Conservation (phyloP, 805 yeast species). For the Metschnikowia borealis region DNA sequence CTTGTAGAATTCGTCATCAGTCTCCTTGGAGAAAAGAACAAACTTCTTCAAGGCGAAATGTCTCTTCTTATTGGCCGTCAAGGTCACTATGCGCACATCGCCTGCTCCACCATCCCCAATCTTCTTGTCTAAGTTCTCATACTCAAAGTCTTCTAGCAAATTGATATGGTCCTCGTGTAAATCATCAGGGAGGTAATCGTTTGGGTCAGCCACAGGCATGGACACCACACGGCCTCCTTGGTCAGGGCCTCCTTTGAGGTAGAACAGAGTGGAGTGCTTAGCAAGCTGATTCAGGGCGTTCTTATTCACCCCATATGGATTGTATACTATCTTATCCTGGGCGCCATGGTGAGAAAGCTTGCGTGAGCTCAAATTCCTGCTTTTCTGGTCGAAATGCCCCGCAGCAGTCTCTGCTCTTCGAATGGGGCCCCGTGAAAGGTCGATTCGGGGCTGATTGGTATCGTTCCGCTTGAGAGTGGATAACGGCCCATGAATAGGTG, state of each 20-base stretch:
- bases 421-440: constrained; percentile 12
- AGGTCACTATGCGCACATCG: constrained; percentile 47
- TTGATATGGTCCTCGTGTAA: constrained; percentile 46
- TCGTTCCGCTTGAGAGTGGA: constrained; percentile 13
- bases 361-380: background rate
- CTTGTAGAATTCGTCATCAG: constrained; percentile 58
- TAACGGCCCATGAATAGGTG: constrained; percentile 6
- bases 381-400: constrained; percentile 25
- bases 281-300: constrained; percentile 18
- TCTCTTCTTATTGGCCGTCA: constrained; percentile 38
- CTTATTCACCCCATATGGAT: constrained; percentile 59
- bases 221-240: constrained; percentile 48
- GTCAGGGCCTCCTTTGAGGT: constrained; percentile 32
- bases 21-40: constrained; percentile 55
- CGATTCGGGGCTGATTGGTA: constrained; percentile 10
- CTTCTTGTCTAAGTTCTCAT: constrained; percentile 39
- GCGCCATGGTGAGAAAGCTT: constrained; percentile 14
- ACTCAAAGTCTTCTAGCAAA: constrained; percentile 53
- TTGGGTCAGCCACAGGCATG: constrained; percentile 64
- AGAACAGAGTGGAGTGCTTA: constrained; percentile 23
- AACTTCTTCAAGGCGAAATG: constrained; percentile 65
- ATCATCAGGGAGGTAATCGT: constrained; percentile 54
- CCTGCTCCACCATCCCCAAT: constrained; percentile 75
- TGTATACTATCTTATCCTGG: constrained; percentile 52
- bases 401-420: constrained; percentile 34